These are phyloP conservation scores for Pisolithus tinctorius DNA, from an alignment of 768 basidiomycete species.

Conservation along the genomic window DNA sequence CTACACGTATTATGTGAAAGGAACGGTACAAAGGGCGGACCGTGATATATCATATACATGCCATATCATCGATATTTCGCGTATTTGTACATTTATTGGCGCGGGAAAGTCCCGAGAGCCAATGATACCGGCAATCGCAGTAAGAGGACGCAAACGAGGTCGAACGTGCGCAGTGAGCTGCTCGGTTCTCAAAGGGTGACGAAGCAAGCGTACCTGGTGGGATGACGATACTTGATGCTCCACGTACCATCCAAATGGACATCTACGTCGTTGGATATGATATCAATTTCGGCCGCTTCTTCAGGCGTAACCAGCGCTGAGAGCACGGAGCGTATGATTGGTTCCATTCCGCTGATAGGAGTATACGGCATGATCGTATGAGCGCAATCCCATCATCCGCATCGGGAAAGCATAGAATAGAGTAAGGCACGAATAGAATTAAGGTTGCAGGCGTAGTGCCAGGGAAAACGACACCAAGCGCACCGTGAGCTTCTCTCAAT, in stretches of 20 bases:
- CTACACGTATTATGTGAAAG: constrained; percentile 29
- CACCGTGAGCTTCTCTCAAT: not conserved
- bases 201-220: constrained; percentile 55
- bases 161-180: not conserved
- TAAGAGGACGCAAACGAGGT: too few species aligned
- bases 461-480: not conserved
- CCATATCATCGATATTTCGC: too few species aligned
- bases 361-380: not conserved
- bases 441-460: not conserved
- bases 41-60: not conserved
- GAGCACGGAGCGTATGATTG: constrained; percentile 88
- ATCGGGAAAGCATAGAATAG: not conserved
- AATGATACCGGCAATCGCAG: too few species aligned
- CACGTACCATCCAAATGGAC: constrained; percentile 62
- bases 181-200: not conserved
- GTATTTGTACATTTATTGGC: too few species aligned
- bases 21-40: not conserved
- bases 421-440: constrained; percentile 2
- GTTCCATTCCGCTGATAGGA: constrained; percentile 75
- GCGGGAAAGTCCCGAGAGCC: too few species aligned
- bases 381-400: not conserved
- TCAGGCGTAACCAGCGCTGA: constrained; percentile 64
- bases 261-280: constrained; percentile 89
- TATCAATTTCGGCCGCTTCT: constrained; percentile 69
- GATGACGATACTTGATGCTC: constrained; percentile 84